Evolutionary conservation across 23 red algal species (phyloP).

Genomic region (Agarophyton chilense): DNA sequence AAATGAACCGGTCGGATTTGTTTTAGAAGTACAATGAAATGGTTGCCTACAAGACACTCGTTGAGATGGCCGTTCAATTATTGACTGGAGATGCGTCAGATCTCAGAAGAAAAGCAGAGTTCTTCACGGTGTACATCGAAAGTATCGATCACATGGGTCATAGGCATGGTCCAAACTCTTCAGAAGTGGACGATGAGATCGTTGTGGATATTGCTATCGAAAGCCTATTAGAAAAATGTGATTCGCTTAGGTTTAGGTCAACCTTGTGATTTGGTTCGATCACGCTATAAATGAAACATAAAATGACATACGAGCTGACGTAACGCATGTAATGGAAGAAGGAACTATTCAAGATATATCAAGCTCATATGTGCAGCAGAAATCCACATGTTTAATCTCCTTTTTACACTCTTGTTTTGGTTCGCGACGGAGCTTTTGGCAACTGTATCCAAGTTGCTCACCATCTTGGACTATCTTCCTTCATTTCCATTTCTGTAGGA

Average conservation of each 20-base stretch:
- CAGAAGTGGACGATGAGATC: conserved; percentile 60
- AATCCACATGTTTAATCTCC: too few species aligned
- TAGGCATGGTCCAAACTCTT: conserved; percentile 56
- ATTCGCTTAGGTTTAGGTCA: neutral
- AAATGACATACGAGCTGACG: conserved; percentile 26
- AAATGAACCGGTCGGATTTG: conserved; percentile 35
- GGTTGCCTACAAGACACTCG: conserved; percentile 37
- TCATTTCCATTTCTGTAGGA: too few species aligned
- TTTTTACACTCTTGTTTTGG: too few species aligned
- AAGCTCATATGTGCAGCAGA: too few species aligned
- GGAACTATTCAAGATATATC: conserved; percentile 48
- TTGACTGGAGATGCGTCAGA: conserved; percentile 28
- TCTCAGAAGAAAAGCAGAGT: conserved; percentile 29
- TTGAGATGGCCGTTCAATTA: conserved; percentile 30
- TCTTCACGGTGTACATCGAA: conserved; percentile 77
- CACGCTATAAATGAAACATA: conserved; percentile 73
- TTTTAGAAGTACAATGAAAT: conserved; percentile 54
- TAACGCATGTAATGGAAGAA: conserved; percentile 30
- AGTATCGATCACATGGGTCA: conserved; percentile 76
- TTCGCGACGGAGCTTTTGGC: too few species aligned
- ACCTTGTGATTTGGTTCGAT: conserved; percentile 69
- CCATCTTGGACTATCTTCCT: too few species aligned
- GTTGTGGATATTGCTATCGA: conserved; percentile 49
- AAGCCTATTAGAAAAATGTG: conserved; percentile 37
- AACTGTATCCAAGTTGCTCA: too few species aligned